Evolutionary conservation across 1,284 basidiomycete genomes (phyloP).

Genomic region (Neonothopanus nambi): DNA sequence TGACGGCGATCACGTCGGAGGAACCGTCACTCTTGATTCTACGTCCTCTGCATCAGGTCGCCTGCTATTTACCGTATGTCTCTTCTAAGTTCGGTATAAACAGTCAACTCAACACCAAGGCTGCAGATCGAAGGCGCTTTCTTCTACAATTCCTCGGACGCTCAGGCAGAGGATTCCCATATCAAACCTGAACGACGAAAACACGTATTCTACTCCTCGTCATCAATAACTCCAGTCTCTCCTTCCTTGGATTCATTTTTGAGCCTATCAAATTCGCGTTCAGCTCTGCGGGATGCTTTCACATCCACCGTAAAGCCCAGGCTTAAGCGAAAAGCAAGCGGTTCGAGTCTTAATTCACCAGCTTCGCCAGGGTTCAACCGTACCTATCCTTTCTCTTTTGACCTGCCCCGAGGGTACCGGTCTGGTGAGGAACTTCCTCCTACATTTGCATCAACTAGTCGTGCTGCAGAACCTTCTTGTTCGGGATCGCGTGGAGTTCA

Average conservation of each 20-base stretch:
- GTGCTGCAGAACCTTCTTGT: constrained; percentile 9
- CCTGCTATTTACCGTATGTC: constrained; percentile 55
- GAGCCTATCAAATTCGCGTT: constrained; percentile 31
- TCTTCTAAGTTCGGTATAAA: not conserved
- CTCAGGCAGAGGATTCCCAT: constrained; percentile 9
- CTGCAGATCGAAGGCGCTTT: constrained; percentile 64
- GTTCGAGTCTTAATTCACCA: constrained; percentile 34
- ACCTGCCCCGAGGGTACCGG: constrained; percentile 50
- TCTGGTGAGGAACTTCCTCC: constrained; percentile 61
- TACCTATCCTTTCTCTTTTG: constrained; percentile 58
- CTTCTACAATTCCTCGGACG: constrained; percentile 37
- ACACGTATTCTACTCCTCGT: constrained; percentile 60
- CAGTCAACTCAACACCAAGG: constrained; percentile 11
- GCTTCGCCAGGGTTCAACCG: constrained; percentile 31
- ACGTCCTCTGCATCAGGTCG: constrained; percentile 52
- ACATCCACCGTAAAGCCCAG: constrained; percentile 21
- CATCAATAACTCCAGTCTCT: constrained; percentile 45
- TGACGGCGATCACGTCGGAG: constrained; percentile 58
- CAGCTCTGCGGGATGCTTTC: constrained; percentile 55
- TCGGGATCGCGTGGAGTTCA: constrained; percentile 26
- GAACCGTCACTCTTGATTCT: constrained; percentile 56
- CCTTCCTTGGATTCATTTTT: constrained; percentile 31
- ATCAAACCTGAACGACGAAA: constrained; percentile 35
- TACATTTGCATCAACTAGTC: constrained; percentile 44
- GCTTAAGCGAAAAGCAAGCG: constrained; percentile 42